A percentile compares a stretch with the other conserved stretches of the same genome.
These are phyloP conservation scores for Jamesozyma jinghongensis DNA, from an alignment of 805 yeast species.

Conservation along the genomic window DNA sequence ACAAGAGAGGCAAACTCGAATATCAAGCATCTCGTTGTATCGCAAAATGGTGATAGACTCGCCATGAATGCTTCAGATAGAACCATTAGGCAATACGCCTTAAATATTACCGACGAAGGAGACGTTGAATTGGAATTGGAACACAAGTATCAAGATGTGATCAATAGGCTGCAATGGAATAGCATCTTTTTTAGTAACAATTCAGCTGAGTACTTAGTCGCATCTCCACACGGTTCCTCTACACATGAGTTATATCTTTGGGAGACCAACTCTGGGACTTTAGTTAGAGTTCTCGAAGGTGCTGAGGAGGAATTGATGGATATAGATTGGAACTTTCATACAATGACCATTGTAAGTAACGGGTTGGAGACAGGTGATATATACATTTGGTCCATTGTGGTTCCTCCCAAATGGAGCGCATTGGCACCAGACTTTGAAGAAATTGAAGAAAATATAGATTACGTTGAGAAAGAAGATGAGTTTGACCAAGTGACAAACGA, in stretches of 20 bases:
- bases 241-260: slow-evolving; percentile 86
- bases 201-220: slow-evolving; percentile 75
- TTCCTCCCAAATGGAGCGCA: slow-evolving; percentile 94
- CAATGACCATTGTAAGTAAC: slow-evolving; percentile 68
- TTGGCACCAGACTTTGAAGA: slow-evolving; percentile 94
- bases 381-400: slow-evolving; percentile 70
- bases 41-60: slow-evolving; percentile 50
- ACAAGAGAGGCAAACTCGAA: slow-evolving; percentile 56
- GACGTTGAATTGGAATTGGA: slow-evolving; percentile 50
- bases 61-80: slow-evolving; percentile 74
- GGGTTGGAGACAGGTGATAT: slow-evolving; percentile 80
- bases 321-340: slow-evolving; percentile 75
- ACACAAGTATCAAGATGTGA: slow-evolving; percentile 83
- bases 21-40: slow-evolving; percentile 56
- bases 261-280: slow-evolving; percentile 85
- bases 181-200: slow-evolving; percentile 63
- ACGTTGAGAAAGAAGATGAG: slow-evolving; percentile 84
- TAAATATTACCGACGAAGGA: slow-evolving; percentile 5
- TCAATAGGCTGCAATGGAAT: slow-evolving; percentile 84
- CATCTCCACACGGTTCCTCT: slow-evolving; percentile 72
- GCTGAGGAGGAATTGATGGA: slow-evolving; percentile 76
- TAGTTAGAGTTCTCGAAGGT: slow-evolving; percentile 82
- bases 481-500: slow-evolving; percentile 61
- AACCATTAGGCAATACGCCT: slow-evolving; percentile 49
- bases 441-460: slow-evolving; percentile 82